Evolutionary conservation across 768 basidiomycete species (phyloP), one percentile per base, ranked within the genome.

Genomic region (Amanita subjunquillea): DNA sequence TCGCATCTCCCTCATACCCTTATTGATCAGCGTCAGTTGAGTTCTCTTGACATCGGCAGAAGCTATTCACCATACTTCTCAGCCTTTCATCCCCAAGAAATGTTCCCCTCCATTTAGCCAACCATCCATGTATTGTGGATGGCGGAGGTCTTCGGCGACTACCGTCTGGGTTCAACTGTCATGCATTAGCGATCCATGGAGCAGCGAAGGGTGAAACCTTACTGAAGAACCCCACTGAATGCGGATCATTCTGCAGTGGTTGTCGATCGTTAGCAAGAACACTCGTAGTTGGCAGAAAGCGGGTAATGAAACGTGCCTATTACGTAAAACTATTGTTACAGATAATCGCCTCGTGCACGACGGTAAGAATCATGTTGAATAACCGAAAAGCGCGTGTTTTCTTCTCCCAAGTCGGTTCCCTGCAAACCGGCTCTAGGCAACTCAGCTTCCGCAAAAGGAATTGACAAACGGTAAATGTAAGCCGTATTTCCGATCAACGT

Each of bases 71-170:
- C 65, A 68, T 75, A 50, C 63, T 72, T 56, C 85, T 74, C 44
- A 83, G 66, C 17, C 57, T 60, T 61, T 87, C 84, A 60, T 85
- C 72, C 34, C 83, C 84, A 30, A 74, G 61, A 30, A 87, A 69
- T 10, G 85, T 87, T 23, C 85, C 86, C 55, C 85, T 75, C 77
- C 82, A 77, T 66, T 87, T 88, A n/a, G 81, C 79, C 54, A 87
- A 69, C 84, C 85, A 88, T 30, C 86, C 86, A 57, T 88, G 86
- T 64, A 85, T 73, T 9, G 76, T 74, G 5, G 77, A 82, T 39
- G 76, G 75, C 30, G 71, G 73, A 45, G 76, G 79, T 42, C 67
- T 72, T 38, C 70, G 68, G 48, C 73, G 72, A 49, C 67, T 64
- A 41, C 73, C 74, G 62, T 76, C 74, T 17, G 70, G 56, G 55